Percentiles rank a stretch among this genome's conserved stretches.
phyloP scores from a whole-genome alignment of 208 protist genomes.

The Crithidia brevicula region DNA sequence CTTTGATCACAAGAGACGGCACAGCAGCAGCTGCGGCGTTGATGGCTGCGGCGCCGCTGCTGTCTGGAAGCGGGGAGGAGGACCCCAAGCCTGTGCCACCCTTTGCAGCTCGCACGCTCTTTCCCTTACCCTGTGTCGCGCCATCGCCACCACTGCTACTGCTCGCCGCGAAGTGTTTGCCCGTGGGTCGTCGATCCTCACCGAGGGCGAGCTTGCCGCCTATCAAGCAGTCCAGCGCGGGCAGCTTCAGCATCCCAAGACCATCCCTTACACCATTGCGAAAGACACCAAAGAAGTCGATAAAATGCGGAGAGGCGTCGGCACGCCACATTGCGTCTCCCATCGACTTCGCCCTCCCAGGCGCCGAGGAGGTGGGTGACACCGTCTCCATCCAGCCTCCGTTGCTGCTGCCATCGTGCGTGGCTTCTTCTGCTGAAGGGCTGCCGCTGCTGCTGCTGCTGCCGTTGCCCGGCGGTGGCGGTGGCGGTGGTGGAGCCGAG shows the following conservation, averaged over 20 bases:
- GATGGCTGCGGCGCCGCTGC: background rate
- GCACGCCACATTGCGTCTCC: constrained; percentile 6
- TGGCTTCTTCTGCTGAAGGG: no score
- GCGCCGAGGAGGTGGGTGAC: background rate
- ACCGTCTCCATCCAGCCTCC: background rate
- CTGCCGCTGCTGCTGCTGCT: no score
- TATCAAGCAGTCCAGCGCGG: constrained; percentile 34
- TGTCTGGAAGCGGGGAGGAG: background rate
- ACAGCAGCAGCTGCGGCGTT: constrained; percentile 13
- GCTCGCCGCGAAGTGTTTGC: constrained; percentile 1
- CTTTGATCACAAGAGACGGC: constrained; percentile 57
- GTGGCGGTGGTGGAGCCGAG: background rate
- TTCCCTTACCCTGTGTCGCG: background rate
- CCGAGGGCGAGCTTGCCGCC: constrained; percentile 20
- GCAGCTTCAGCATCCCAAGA: constrained; percentile 68
- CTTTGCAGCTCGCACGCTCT: no score
- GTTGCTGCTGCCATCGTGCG: no score
- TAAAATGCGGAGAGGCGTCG: constrained; percentile 25
- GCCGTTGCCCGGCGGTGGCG: no score
- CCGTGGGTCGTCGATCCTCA: constrained; percentile 9
- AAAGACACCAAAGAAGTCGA: constrained; percentile 88
- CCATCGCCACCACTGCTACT: background rate
- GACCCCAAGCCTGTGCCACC: no score
- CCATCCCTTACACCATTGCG: constrained; percentile 67
- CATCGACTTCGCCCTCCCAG: background rate